Evolutionary conservation across 1,139 yeast genomes (phyloP).

Genomic region (Diutina sp.): DNA sequence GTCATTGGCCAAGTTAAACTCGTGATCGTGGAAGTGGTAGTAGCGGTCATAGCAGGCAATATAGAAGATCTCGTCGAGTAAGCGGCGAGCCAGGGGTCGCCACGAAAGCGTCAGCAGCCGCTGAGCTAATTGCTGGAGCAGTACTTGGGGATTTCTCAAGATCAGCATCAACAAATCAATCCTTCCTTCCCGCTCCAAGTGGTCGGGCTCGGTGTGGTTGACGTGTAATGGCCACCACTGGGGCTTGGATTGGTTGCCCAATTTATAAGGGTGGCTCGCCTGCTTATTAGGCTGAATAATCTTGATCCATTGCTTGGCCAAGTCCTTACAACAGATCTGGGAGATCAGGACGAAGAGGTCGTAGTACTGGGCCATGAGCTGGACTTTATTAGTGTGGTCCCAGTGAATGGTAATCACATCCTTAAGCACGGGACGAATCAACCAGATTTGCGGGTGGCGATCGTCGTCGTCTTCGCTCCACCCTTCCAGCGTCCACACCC

Average conservation of each 20-base stretch:
- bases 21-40: background rate
- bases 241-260: conserved; percentile 37
- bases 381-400: background rate
- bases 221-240: conserved; percentile 59
- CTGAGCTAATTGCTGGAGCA: conserved; percentile 11
- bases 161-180: conserved; percentile 34
- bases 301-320: conserved; percentile 61
- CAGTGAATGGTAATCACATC: background rate
- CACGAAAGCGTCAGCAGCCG: conserved; percentile 14
- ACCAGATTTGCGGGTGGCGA: background rate
- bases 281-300: conserved; percentile 58
- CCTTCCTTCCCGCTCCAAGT: conserved; percentile 46
- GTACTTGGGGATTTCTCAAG: conserved; percentile 14
- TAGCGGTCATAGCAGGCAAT: background rate
- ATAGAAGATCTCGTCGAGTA: background rate
- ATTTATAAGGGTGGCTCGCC: conserved; percentile 48
- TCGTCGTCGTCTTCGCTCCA: background rate
- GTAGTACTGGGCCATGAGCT: conserved; percentile 5
- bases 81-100: background rate
- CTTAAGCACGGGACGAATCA: background rate
- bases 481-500: background rate
- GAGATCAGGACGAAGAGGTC: conserved; percentile 9
- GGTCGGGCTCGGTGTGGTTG: conserved; percentile 65
- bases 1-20: background rate
- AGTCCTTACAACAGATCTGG: conserved; percentile 46